These are phyloP conservation scores for Leishmania guyanensis DNA, from an alignment of 208 protist species.

Conservation along the genomic window DNA sequence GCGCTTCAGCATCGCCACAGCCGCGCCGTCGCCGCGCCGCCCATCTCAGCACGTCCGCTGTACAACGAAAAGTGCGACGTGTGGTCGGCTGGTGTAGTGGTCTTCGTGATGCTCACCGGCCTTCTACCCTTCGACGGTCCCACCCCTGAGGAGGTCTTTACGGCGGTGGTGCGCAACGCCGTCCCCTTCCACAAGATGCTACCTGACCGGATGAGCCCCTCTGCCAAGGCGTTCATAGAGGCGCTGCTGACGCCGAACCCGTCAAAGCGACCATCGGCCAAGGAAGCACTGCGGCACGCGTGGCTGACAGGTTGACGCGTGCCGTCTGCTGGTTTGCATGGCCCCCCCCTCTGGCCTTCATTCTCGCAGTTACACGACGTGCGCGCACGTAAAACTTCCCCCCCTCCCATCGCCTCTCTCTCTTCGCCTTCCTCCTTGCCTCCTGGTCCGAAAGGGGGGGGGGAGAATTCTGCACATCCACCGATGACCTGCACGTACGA, in stretches of 20 bases:
- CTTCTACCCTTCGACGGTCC: conserved; percentile 79
- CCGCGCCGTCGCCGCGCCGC: conserved; percentile 6
- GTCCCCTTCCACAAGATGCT: conserved; percentile 42
- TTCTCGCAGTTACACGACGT: neutral
- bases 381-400: neutral
- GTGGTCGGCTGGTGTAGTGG: conserved; percentile 88
- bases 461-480: neutral
- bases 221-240: conserved; percentile 61
- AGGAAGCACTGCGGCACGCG: conserved; percentile 59
- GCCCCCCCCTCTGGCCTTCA: neutral
- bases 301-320: conserved; percentile 44
- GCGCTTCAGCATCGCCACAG: conserved; percentile 37
- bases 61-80: conserved; percentile 93
- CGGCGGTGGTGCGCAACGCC: conserved; percentile 58
- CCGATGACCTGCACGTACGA: neutral
- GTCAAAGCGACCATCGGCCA: conserved; percentile 57
- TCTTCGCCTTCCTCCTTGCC: too few relatives aligned
- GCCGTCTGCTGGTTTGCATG: neutral
- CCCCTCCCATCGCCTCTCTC: neutral
- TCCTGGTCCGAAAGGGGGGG: neutral
- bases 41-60: conserved; percentile 28
- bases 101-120: conserved; percentile 84
- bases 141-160: conserved; percentile 69
- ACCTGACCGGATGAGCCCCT: conserved; percentile 33
- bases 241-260: conserved; percentile 60